Percentiles rank a stretch among this genome's conserved stretches.
These are phyloP conservation scores for Hylodesmum podocarpum DNA, from an alignment of 306 rosid species.

Conservation along the genomic window DNA sequence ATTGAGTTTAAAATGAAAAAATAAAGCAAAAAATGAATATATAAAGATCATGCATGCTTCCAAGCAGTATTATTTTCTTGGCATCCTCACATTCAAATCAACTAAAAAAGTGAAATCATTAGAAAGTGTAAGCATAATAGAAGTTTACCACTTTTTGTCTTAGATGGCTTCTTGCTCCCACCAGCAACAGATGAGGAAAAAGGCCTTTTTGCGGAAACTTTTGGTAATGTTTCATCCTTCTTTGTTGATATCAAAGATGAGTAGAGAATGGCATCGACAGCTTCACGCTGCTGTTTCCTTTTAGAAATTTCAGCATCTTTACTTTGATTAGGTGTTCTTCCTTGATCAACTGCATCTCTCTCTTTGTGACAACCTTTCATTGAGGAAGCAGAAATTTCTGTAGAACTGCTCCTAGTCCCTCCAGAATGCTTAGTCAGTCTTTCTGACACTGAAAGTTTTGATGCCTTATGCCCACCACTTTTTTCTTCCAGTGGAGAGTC, in stretches of 20 bases:
- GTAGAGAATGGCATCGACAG: constrained; percentile 83
- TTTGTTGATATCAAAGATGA: constrained; percentile 79
- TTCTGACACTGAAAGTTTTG: constrained; percentile 37
- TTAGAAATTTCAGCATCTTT: constrained; percentile 59
- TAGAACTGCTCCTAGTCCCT: constrained; percentile 36
- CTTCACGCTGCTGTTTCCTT: constrained; percentile 91
- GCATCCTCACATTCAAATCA: constrained; percentile 21
- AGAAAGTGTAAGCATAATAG: constrained; percentile 25
- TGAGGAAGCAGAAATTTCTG: constrained; percentile 44
- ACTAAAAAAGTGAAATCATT: constrained; percentile 20
- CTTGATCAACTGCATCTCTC: constrained; percentile 41
- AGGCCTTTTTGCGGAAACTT: constrained; percentile 50
- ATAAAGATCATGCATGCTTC: not conserved
- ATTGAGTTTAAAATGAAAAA: not conserved
- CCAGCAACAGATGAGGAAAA: constrained; percentile 46
- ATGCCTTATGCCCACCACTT: constrained; percentile 35
- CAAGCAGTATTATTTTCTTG: constrained; percentile 1
- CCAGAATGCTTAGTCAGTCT: constrained; percentile 38
- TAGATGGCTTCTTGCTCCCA: constrained; percentile 51
- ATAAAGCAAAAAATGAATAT: not conserved
- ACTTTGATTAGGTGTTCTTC: constrained; percentile 40
- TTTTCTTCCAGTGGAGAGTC: constrained; percentile 36
- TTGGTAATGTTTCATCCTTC: constrained; percentile 52
- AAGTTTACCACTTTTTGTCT: constrained; percentile 60
- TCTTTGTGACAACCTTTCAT: constrained; percentile 38